Evolutionary conservation across 768 basidiomycete species (phyloP).

Genomic region (Flagelloscypha sp.): DNA sequence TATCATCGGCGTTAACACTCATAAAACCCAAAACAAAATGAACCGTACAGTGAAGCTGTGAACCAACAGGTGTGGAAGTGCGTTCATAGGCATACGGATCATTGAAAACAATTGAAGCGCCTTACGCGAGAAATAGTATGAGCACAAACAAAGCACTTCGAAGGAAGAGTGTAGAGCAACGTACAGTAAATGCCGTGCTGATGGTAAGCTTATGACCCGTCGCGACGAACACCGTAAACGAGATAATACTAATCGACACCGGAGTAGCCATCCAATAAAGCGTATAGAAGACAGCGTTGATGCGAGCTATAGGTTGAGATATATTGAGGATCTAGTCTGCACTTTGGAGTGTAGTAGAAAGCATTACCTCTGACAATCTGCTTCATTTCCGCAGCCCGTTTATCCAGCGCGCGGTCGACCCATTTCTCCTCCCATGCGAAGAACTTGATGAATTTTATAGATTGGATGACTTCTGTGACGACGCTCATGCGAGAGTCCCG

Average conservation of each 20-base stretch:
- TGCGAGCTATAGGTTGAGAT: conserved; percentile 22
- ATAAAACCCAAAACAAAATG: no score
- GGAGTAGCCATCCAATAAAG: conserved; percentile 43
- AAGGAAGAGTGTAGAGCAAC: conserved; percentile 8
- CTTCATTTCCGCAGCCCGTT: conserved; percentile 41
- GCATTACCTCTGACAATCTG: conserved; percentile 39
- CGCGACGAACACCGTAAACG: conserved; percentile 39
- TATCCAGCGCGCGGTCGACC: conserved; percentile 38
- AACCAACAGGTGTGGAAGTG: conserved; percentile 75
- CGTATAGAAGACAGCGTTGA: conserved; percentile 38
- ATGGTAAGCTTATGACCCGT: conserved; percentile 41
- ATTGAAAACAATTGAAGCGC: background rate
- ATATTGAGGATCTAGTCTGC: background rate
- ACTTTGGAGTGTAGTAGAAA: background rate
- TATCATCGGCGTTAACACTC: conserved; percentile 11
- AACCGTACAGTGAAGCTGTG: conserved; percentile 73
- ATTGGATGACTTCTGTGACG: background rate
- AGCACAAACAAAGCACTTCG: background rate
- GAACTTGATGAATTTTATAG: conserved; percentile 40
- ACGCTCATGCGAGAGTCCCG: conserved; percentile 40
- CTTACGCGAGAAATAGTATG: background rate
- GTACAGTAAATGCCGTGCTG: conserved; percentile 46
- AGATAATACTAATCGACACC: conserved; percentile 38
- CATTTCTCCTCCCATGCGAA: conserved; percentile 48
- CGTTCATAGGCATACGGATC: conserved; percentile 49